phyloP scores from a whole-genome alignment of 768 basidiomycete species.

The Terana coerulea region DNA sequence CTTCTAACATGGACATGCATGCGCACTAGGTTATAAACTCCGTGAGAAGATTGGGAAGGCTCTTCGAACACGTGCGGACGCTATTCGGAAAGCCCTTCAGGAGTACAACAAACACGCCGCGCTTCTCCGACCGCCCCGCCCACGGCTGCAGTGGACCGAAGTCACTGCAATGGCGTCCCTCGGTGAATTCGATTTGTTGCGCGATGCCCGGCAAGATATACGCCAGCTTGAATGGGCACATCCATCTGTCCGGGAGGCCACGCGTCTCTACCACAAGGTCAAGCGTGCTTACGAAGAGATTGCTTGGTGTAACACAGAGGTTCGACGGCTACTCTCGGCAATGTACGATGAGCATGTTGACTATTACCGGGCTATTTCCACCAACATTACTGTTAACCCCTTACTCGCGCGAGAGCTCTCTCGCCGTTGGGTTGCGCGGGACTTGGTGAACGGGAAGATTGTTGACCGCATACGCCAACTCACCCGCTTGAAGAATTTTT shows the following conservation, averaged over 20 bases:
- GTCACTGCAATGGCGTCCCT: constrained; percentile 15
- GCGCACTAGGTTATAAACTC: constrained; percentile 31
- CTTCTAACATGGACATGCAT: background rate
- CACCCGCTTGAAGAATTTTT: constrained; percentile 1
- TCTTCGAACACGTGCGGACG: constrained; percentile 25
- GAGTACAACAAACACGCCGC: constrained; percentile 30
- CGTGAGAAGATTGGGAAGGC: constrained; percentile 32
- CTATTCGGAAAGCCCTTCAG: constrained; percentile 29
- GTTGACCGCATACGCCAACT: background rate
- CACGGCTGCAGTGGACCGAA: constrained; percentile 6
- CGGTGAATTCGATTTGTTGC: constrained; percentile 31
- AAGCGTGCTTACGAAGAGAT: constrained; percentile 31
- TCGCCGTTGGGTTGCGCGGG: background rate
- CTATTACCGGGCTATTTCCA: background rate
- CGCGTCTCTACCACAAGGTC: constrained; percentile 27
- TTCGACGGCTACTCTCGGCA: constrained; percentile 22
- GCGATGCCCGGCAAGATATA: constrained; percentile 29
- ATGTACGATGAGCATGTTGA: constrained; percentile 26
- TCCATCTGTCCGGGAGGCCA: constrained; percentile 34
- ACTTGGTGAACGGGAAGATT: constrained; percentile 3
- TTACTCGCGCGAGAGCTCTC: constrained; percentile 11
- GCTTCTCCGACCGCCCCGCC: constrained; percentile 14
- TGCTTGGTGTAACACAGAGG: constrained; percentile 28
- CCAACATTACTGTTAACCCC: background rate
- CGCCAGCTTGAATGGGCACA: constrained; percentile 27